Conservation (phyloP, 495 filamentous ascomycete genomes). For the Xylaria cubensis region DNA sequence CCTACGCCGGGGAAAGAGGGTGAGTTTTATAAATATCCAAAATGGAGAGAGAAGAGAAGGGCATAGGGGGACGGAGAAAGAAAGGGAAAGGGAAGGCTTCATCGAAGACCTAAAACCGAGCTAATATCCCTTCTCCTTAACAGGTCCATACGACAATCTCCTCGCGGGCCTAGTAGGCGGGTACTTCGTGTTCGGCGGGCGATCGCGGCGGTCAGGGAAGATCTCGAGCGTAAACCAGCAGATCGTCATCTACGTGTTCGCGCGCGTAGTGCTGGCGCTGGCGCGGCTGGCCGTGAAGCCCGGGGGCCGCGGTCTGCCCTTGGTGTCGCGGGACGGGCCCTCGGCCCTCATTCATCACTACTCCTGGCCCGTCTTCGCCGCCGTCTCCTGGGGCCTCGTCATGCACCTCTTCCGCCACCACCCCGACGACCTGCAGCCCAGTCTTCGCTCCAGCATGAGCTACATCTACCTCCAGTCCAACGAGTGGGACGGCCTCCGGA, state of each 20-base stretch:
- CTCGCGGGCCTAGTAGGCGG: constrained; percentile 90
- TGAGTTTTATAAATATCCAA: constrained; percentile 28
- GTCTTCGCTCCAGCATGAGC: constrained; percentile 93
- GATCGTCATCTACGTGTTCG: constrained; percentile 98
- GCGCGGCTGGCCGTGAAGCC: constrained; percentile 83
- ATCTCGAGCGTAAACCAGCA: constrained; percentile 89
- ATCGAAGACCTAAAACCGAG: neutral
- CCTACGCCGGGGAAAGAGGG: constrained; percentile 64
- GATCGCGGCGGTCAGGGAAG: constrained; percentile 59
- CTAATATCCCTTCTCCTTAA: neutral
- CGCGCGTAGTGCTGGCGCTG: constrained; percentile 81
- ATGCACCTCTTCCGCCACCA: constrained; percentile 97
- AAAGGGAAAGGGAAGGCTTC: neutral
- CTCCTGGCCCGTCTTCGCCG: constrained; percentile 91
- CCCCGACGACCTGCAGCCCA: constrained; percentile 85
- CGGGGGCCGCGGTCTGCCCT: constrained; percentile 48
- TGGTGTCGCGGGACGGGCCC: constrained; percentile 49
- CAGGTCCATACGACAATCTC: constrained; percentile 79
- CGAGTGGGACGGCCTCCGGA: constrained; percentile 81
- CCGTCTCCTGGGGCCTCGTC: constrained; percentile 84
- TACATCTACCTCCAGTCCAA: constrained; percentile 92
- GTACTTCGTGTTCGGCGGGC: constrained; percentile 88
- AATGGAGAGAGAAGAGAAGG: neutral
- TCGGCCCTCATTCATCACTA: constrained; percentile 62
- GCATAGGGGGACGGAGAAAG: neutral